Evolutionary conservation across 2,329 filamentous ascomycete species (phyloP).

Genomic region (Aspergillus puulaauensis): DNA sequence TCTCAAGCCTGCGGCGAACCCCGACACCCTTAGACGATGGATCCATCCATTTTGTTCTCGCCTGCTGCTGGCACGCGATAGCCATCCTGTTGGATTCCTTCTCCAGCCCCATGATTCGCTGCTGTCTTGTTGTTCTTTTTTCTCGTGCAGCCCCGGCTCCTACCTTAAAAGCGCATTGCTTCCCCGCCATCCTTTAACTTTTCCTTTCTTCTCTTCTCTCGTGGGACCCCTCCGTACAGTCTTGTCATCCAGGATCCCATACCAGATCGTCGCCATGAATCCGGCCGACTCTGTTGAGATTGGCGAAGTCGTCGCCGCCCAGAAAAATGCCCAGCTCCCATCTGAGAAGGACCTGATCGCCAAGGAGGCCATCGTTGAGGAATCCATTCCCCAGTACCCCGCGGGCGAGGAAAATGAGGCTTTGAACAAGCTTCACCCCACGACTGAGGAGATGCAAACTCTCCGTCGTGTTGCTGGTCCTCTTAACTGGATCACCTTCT

Average conservation of each 20-base stretch:
- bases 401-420: not conserved
- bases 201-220: not conserved
- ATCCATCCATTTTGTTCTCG: too few relatives aligned
- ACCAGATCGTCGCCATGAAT: conserved; percentile 5
- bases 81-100: not conserved
- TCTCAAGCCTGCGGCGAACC: not conserved
- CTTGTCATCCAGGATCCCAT: not conserved
- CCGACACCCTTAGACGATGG: not conserved
- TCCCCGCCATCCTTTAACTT: not conserved
- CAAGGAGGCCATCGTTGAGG: conserved; percentile 1
- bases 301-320: not conserved
- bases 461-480: conserved; percentile 38
- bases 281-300: not conserved
- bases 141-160: not conserved
- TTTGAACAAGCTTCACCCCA: conserved; percentile 24
- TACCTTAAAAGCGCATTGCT: conserved; percentile 6
- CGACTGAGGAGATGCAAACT: conserved; percentile 32
- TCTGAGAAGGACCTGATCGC: conserved; percentile 1
- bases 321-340: not conserved
- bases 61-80: conserved; percentile 1
- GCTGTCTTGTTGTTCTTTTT: not conserved
- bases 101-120: not conserved
- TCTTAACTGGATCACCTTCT: conserved; percentile 66
- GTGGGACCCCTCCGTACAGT: not conserved
- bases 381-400: not conserved